Conservation (phyloP, 106 monocot species). For the Dioscorea alata region DNA sequence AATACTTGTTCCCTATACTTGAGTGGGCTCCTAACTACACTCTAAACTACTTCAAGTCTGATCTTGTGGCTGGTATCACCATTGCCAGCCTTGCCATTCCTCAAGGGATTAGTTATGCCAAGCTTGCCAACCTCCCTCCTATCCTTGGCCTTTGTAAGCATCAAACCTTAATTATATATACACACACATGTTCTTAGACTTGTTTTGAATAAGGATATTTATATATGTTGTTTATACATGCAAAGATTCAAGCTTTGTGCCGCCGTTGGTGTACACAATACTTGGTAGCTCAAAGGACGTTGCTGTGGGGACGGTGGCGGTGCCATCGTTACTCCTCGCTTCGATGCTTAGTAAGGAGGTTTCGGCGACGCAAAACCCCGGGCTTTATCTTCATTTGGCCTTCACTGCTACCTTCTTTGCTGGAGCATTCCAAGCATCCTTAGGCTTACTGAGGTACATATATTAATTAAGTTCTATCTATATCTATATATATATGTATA, state of each 20-base stretch:
- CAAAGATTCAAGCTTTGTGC: conserved; percentile 88
- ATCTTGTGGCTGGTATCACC: conserved; percentile 81
- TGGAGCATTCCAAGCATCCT: conserved; percentile 68
- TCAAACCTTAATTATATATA: too few relatives aligned
- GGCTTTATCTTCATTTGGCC: conserved; percentile 73
- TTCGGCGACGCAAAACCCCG: conserved; percentile 32
- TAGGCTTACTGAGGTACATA: conserved; percentile 65
- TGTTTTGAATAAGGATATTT: too few relatives aligned
- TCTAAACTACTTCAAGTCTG: conserved; percentile 71
- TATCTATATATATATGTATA: too few relatives aligned
- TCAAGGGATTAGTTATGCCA: conserved; percentile 94
- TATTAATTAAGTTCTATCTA: too few relatives aligned
- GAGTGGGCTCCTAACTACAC: conserved; percentile 61
- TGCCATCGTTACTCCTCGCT: conserved; percentile 84
- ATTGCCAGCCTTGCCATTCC: conserved; percentile 93
- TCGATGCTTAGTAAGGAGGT: conserved; percentile 65
- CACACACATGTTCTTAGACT: too few relatives aligned
- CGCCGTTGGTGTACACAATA: conserved; percentile 76
- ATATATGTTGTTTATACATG: too few relatives aligned
- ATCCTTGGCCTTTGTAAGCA: conserved; percentile 82
- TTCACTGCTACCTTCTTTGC: conserved; percentile 90
- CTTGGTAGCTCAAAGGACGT: conserved; percentile 88
- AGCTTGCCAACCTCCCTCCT: conserved; percentile 79
- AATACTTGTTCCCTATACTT: conserved; percentile 71
- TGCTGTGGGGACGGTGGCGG: conserved; percentile 80